A percentile compares a stretch with the other conserved stretches of the same genome.
Conservation (phyloP, 2,329 filamentous ascomycete genomes). For the Emmonsiellopsis sp. region DNA sequence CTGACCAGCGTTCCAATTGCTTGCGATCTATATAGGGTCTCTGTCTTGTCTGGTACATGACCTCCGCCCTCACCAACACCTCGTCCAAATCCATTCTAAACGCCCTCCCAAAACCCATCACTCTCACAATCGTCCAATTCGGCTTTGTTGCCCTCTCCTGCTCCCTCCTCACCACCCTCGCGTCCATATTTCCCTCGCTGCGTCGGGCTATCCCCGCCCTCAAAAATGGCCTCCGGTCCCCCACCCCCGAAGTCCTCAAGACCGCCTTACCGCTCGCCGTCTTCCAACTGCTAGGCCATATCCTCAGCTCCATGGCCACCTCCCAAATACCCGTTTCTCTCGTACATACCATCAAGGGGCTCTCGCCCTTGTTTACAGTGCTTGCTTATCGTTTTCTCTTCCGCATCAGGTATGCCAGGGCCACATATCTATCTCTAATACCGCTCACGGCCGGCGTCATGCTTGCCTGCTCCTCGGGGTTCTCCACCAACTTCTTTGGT, state of each 20-base stretch:
- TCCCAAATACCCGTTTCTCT: constrained; percentile 92
- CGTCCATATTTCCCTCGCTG: constrained; percentile 60
- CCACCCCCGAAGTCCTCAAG: constrained; percentile 69
- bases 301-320: constrained; percentile 87
- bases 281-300: constrained; percentile 89
- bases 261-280: constrained; percentile 84
- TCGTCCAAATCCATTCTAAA: constrained; percentile 96
- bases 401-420: constrained; percentile 73
- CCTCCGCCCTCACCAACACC: constrained; percentile 91
- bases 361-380: constrained; percentile 92
- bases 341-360: constrained; percentile 95
- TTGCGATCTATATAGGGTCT: constrained; percentile 49
- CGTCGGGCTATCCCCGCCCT: constrained; percentile 66
- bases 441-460: constrained; percentile 91
- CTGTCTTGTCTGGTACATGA: constrained; percentile 88
- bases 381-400: constrained; percentile 84
- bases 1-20: neutral
- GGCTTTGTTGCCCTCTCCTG: constrained; percentile 86
- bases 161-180: constrained; percentile 65
- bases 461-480: constrained; percentile 87
- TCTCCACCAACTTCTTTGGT: constrained; percentile 81
- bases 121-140: constrained; percentile 88
- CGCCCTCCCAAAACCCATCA: constrained; percentile 80
- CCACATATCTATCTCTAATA: constrained; percentile 83
- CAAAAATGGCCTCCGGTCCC: constrained; percentile 71